These are phyloP conservation scores for Russula dissimulans DNA, from an alignment of 768 basidiomycete genomes.

Conservation along the genomic window DNA sequence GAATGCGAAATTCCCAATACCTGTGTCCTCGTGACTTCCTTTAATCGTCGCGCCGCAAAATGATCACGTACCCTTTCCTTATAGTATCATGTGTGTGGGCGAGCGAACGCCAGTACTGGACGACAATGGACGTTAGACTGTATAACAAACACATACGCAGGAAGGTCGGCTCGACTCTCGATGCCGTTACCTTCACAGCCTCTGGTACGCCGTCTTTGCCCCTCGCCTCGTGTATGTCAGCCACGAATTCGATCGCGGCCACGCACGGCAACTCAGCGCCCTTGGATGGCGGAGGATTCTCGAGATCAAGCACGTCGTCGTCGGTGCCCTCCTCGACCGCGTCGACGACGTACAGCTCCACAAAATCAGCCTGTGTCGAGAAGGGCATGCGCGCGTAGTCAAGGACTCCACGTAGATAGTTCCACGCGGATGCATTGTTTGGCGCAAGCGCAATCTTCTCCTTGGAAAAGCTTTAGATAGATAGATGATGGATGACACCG, in stretches of 20 bases:
- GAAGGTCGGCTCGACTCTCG: background rate
- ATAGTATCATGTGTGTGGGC: constrained; percentile 65
- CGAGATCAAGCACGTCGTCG: constrained; percentile 56
- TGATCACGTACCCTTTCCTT: constrained; percentile 55
- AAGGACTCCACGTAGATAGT: constrained; percentile 86
- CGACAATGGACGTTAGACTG: background rate
- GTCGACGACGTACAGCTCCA: constrained; percentile 48
- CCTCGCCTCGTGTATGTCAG: constrained; percentile 59
- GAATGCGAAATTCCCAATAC: constrained; percentile 69
- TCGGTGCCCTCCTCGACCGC: constrained; percentile 24
- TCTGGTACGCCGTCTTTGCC: constrained; percentile 39
- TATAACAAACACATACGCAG: background rate
- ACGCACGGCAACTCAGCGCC: constrained; percentile 68
- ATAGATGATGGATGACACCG: constrained; percentile 29
- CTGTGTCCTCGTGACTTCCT: constrained; percentile 28
- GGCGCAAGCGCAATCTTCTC: constrained; percentile 77
- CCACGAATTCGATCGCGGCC: constrained; percentile 78
- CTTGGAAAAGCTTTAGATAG: constrained; percentile 46
- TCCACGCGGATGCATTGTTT: constrained; percentile 94
- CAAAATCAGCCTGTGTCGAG: constrained; percentile 46
- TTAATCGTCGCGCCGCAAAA: background rate
- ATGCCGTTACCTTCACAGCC: constrained; percentile 27
- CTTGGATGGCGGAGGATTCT: constrained; percentile 58
- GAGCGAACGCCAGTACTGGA: constrained; percentile 61
- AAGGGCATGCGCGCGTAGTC: constrained; percentile 52